Percentiles rank a stretch among this genome's conserved stretches.
Conservation (phyloP, 2,329 filamentous ascomycete genomes). For the Passalora sequoiae region DNA sequence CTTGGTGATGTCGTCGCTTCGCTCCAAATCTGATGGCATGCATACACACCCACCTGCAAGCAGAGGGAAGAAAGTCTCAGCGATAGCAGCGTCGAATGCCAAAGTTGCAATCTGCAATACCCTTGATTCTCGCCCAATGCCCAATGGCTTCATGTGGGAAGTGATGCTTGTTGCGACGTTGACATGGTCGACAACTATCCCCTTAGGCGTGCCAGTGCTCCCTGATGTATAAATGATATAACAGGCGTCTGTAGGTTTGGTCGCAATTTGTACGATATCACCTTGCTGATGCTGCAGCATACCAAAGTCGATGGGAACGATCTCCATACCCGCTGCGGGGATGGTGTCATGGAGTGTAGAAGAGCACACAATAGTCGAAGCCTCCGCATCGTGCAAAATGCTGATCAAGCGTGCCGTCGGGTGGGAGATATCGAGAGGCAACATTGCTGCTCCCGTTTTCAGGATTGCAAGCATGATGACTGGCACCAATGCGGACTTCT, state of each 20-base stretch:
- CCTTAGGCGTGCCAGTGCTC: background rate
- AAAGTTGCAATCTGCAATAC: background rate
- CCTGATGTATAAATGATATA: background rate
- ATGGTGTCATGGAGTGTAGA: background rate
- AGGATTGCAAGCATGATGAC: slow-evolving; percentile 36
- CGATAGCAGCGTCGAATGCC: slow-evolving; percentile 4
- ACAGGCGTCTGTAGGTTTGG: background rate
- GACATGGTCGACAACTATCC: background rate
- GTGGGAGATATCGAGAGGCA: background rate
- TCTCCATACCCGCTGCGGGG: background rate
- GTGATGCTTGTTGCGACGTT: background rate
- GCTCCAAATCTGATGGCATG: background rate
- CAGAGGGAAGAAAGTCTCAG: slow-evolving; percentile 4
- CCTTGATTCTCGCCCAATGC: background rate
- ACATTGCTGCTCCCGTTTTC: slow-evolving; percentile 33
- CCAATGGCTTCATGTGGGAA: background rate
- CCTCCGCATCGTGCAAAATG: background rate
- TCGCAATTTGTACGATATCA: background rate
- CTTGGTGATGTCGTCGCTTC: background rate
- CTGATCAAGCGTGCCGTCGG: background rate
- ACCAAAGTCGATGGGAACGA: background rate
- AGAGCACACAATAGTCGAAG: background rate
- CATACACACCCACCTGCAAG: slow-evolving; percentile 1
- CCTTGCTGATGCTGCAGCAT: background rate
- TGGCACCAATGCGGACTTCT: slow-evolving; percentile 34